These are phyloP conservation scores for Cynara cardunculus DNA, from an alignment of 129 eudicot genomes.

Conservation along the genomic window DNA sequence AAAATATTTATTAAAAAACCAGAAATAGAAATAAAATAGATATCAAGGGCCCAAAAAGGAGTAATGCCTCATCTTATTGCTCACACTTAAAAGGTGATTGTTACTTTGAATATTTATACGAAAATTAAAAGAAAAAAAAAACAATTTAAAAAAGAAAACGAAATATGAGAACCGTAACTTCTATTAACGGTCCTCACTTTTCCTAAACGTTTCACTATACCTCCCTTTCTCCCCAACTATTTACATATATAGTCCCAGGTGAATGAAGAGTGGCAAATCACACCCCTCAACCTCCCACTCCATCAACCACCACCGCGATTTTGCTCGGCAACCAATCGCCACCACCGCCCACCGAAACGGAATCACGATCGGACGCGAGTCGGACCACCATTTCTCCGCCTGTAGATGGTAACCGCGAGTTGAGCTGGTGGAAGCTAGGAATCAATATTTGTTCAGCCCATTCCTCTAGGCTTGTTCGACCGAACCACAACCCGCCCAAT, in stretches of 20 bases:
- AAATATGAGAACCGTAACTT: slow-evolving; percentile 17
- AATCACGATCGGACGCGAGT: slow-evolving; percentile 45
- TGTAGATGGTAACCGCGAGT: slow-evolving; percentile 2
- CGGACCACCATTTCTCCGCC: slow-evolving; percentile 40
- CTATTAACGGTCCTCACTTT: slow-evolving; percentile 26
- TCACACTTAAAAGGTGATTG: slow-evolving; percentile 10
- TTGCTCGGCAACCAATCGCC: slow-evolving; percentile 75
- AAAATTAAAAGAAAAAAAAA: not conserved
- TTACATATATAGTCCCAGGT: slow-evolving; percentile 23
- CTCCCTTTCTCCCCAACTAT: slow-evolving; percentile 29
- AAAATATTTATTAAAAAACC: too few species aligned
- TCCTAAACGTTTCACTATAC: slow-evolving; percentile 34
- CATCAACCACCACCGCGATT: slow-evolving; percentile 48
- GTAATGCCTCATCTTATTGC: slow-evolving; percentile 15
- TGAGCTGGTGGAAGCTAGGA: slow-evolving; percentile 53
- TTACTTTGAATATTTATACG: slow-evolving; percentile 32
- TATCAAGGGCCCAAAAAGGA: not conserved
- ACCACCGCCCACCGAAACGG: slow-evolving; percentile 31
- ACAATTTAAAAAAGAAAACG: slow-evolving; percentile 8
- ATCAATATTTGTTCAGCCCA: slow-evolving; percentile 57
- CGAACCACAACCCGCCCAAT: slow-evolving; percentile 75
- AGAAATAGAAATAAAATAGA: not conserved
- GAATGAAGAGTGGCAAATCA: slow-evolving; percentile 12
- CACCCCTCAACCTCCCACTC: slow-evolving; percentile 21
- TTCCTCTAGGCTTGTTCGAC: slow-evolving; percentile 53